These are phyloP conservation scores for Osmanthus fragrans DNA, from an alignment of 257 asterid genomes.

Conservation along the genomic window DNA sequence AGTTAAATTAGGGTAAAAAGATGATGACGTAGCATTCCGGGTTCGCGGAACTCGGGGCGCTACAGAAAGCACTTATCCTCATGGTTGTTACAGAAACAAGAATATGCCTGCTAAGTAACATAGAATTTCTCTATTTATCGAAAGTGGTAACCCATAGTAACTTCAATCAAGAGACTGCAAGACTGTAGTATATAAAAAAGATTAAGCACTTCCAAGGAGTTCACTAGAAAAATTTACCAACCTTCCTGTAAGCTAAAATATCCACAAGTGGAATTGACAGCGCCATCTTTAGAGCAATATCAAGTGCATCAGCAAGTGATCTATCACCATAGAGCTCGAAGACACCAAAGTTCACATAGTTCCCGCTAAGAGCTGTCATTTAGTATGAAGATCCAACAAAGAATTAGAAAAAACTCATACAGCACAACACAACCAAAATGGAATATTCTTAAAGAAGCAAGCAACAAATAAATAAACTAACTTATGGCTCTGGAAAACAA, in stretches of 20 bases:
- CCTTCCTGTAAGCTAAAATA: conserved; percentile 96
- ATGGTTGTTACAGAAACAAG: background rate
- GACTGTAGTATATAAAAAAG: background rate
- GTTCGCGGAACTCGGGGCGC: too few relatives aligned
- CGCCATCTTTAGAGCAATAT: conserved; percentile 81
- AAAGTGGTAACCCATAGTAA: conserved; percentile 8
- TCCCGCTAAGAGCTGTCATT: conserved; percentile 84
- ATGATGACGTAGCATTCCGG: too few relatives aligned
- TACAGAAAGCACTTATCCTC: background rate
- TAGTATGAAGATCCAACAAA: conserved; percentile 22
- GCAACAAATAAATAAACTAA: background rate
- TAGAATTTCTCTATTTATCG: background rate
- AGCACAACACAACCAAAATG: background rate
- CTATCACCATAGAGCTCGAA: conserved; percentile 98
- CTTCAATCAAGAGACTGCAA: conserved; percentile 9
- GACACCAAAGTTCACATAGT: conserved; percentile 96
- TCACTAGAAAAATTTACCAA: conserved; percentile 30
- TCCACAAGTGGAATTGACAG: conserved; percentile 84
- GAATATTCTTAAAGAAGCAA: background rate
- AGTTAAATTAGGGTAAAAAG: too few relatives aligned
- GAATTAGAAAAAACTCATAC: conserved; percentile 2
- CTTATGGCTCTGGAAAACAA: background rate
- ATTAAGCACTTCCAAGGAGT: conserved; percentile 3
- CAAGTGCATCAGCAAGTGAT: conserved; percentile 98
- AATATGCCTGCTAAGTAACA: background rate